Base-by-base conservation (phyloP, 1,284 basidiomycete species). In the Ustilago lituana region DNA sequence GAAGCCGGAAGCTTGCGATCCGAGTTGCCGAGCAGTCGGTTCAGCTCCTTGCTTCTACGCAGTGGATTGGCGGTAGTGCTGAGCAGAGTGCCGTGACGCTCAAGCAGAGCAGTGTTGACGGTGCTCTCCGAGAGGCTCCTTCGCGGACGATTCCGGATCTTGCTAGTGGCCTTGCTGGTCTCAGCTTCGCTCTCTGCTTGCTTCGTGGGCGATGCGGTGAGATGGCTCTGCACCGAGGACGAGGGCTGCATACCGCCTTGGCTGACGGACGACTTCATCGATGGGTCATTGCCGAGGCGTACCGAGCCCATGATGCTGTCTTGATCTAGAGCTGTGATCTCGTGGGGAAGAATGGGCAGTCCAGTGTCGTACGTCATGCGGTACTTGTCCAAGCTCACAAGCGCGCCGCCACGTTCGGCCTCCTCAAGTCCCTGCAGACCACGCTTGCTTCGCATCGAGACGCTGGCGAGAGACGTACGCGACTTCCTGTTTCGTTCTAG, bases 21-120 rank as follows among this genome's bases (percentile, higher is more conserved):
- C 44, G 64, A 60, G 40, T 73, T 74, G 9, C 73, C 76, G 15
- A 77, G 54, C 12, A 77, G 55, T 2, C 77, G 59, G 38, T 62
- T 71, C 6, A 78, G 67, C 53, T 78, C 77, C 22, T 69, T 71
- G 41, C 68, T 74, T 7, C 75, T 44, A 6, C 75, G 63, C 29
- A 72, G 49, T 2, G 77, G 75, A 35, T 77, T 74, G 24, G 61
- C 64, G n/a, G 60, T 50, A 12, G 66, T 51, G 47, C 66, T 73
- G 37, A 78, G 64, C 1, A 78, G 59, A 10, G 77, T 78, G 1
- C 69, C 59, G 12, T 73, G 66, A 36, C 77, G 67, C 26, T 76
- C 77, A 19, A 78, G 61, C 1, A 56, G 50, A 10, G 53, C 60
- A 10, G 35, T 37, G 20, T 41, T 47, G 29, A 58, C 48, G n/a